Evolutionary conservation across 1,284 basidiomycete species (phyloP), one percentile per base, ranked within the genome.

Genomic region (Ceratobasidium sp.): DNA sequence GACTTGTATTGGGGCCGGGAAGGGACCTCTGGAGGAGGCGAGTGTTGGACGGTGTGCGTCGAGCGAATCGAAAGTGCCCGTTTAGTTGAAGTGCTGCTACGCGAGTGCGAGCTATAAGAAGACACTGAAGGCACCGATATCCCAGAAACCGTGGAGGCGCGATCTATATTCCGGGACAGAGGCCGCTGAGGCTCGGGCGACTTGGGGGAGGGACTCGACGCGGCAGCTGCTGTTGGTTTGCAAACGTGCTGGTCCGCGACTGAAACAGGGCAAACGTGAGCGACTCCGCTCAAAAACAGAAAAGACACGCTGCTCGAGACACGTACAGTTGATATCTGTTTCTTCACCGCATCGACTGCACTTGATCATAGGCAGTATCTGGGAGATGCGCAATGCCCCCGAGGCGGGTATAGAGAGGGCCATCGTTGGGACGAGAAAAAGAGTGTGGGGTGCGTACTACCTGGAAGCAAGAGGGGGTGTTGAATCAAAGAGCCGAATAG

Each of bases 301-400:
- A 42, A 94, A 90, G 1, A 85, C 85, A 32, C 81, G 10, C 10
- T 7, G 22, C 22, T 22, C 29, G 4, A 38, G 27, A 52, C 22
- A 65, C 62, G 13, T 42, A 65, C 62, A 65, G 49, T 65, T 52
- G 50, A 65, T 65, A 27, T 65, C 62, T 1, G 50, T 65, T 22
- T 65, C 62, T 43, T 65, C 62, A 73, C 81, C 79, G 77, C 93
- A 95, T 43, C 81, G 88, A 2, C 91, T 92, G 78, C 93, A 95
- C 77, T 90, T 94, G 71, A 94, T 89, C 1, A 86, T 84, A 2
- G 93, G 91, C 17, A 95, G 82, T 58, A 89, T 77, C 78, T 92
- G 88, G n/a, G 91, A 92, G 49, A 89, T 85, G 31, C 89, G 82
- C 68, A 65, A 29, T 20, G 62, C 49, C 45, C 62, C 62, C 32